Conservation (phyloP, 768 basidiomycete species). For the Chlorophyllum brunneum region DNA sequence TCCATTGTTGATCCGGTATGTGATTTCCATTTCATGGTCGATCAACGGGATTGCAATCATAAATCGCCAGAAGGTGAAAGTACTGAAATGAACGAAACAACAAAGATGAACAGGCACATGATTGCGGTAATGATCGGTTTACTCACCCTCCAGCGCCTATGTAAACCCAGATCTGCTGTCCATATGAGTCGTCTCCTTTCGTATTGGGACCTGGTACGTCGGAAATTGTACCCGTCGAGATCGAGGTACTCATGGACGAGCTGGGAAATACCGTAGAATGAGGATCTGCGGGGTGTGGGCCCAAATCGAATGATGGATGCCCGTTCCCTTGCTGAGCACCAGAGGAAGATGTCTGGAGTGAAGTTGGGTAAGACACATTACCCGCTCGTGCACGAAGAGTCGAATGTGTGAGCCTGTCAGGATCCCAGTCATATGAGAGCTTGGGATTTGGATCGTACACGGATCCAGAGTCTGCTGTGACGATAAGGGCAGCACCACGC, state of each 20-base stretch:
- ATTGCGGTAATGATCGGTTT: neutral
- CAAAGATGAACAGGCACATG: neutral
- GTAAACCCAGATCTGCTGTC: constrained; percentile 75
- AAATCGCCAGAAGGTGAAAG: constrained; percentile 95
- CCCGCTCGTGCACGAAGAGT: constrained; percentile 11
- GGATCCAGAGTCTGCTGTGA: constrained; percentile 80
- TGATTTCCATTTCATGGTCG: constrained; percentile 66
- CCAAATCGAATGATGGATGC: constrained; percentile 47
- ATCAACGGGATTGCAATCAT: constrained; percentile 76
- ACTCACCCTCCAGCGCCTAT: constrained; percentile 50
- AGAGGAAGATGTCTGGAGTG: neutral
- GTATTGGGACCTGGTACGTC: constrained; percentile 26
- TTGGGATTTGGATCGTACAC: constrained; percentile 71
- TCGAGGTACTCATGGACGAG: constrained; percentile 16
- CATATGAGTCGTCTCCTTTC: constrained; percentile 41
- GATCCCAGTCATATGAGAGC: constrained; percentile 74
- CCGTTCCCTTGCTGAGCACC: constrained; percentile 1
- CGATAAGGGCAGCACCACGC: constrained; percentile 85
- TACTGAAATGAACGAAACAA: constrained; percentile 36
- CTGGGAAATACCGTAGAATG: constrained; percentile 42
- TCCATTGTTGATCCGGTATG: constrained; percentile 81
- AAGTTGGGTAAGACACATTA: constrained; percentile 12
- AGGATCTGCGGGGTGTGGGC: constrained; percentile 74
- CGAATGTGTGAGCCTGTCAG: constrained; percentile 31
- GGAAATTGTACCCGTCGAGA: constrained; percentile 8